Percentiles rank a stretch among this genome's conserved stretches.
phyloP scores from a whole-genome alignment of 192 early-diverging fungal species.

The Coemansia sp. region DNA sequence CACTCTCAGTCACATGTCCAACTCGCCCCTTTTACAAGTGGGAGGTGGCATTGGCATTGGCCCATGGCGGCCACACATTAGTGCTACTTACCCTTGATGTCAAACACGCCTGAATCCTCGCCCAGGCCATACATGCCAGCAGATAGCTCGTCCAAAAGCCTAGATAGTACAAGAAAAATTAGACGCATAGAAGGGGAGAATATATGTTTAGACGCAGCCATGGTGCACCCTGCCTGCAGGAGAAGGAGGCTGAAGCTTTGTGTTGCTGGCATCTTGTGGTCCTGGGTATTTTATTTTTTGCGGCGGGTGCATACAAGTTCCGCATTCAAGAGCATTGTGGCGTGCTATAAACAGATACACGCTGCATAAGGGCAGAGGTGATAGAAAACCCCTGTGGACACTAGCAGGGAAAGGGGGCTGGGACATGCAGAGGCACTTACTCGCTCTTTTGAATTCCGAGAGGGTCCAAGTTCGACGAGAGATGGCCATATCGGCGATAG shows the following conservation, averaged over 20 bases:
- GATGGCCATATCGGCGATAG: constrained; percentile 81
- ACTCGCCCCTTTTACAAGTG: background rate
- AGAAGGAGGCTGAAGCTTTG: background rate
- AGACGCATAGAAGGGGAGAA: background rate
- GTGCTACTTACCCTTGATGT: constrained; percentile 31
- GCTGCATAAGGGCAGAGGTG: constrained; percentile 1
- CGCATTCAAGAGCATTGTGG: background rate
- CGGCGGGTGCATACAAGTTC: background rate
- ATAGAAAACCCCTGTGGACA: background rate
- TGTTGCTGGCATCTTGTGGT: background rate
- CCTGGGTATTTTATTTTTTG: constrained; percentile 1
- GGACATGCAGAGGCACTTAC: constrained; percentile 24
- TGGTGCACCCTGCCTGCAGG: background rate
- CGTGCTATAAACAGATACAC: constrained; percentile 26
- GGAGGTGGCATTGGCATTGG: background rate
- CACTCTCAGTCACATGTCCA: background rate
- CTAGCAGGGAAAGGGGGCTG: background rate
- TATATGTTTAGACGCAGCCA: background rate
- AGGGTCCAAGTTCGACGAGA: constrained; percentile 82
- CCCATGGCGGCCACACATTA: constrained; percentile 2
- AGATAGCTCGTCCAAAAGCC: constrained; percentile 60
- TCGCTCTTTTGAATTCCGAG: constrained; percentile 65
- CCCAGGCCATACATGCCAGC: constrained; percentile 71
- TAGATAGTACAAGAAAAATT: constrained; percentile 2
- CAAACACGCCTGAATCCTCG: constrained; percentile 55